Conservation (phyloP, 225 moss, liverwort and hornwort species). For the Ulota crispa region DNA sequence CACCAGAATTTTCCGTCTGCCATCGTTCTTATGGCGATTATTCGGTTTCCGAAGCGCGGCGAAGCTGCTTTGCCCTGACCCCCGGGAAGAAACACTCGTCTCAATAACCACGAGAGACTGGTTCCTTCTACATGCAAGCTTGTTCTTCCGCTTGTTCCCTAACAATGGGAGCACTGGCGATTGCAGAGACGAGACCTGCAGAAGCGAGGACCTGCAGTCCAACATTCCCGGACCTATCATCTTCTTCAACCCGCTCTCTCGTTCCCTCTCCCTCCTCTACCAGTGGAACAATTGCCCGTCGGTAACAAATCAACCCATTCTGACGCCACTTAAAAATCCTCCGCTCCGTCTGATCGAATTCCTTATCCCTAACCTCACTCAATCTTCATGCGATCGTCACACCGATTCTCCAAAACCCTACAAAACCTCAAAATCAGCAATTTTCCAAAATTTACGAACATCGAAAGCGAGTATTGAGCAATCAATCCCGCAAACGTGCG, state of each 20-base stretch:
- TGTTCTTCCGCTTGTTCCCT: slow-evolving; percentile 1
- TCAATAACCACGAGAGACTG: slow-evolving; percentile 6
- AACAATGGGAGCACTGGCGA: slow-evolving; percentile 26
- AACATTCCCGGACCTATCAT: slow-evolving; percentile 50
- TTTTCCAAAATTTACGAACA: not conserved
- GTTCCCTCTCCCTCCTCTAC: not conserved
- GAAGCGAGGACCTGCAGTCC: slow-evolving; percentile 40
- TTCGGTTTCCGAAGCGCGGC: slow-evolving; percentile 25
- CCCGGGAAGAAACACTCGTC: slow-evolving; percentile 11
- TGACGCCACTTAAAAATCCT: not conserved
- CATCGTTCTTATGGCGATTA: not conserved
- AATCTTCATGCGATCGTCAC: slow-evolving; percentile 25
- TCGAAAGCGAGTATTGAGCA: not conserved
- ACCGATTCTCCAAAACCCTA: slow-evolving; percentile 18
- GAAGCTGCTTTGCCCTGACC: slow-evolving; percentile 45
- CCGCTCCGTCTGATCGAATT: not conserved
- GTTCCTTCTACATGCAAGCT: slow-evolving; percentile 7
- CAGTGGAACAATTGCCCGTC: slow-evolving; percentile 14
- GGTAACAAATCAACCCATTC: slow-evolving; percentile 32
- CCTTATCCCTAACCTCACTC: slow-evolving; percentile 14
- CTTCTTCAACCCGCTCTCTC: slow-evolving; percentile 17
- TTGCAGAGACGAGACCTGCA: slow-evolving; percentile 32
- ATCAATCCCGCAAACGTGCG: not conserved
- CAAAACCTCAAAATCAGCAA: slow-evolving; percentile 13
- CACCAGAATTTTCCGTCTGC: slow-evolving; percentile 27